Percentiles rank a stretch among this genome's conserved stretches.
These are phyloP conservation scores for Flaveria ramosissima DNA, from an alignment of 129 eudicot species.

Conservation along the genomic window DNA sequence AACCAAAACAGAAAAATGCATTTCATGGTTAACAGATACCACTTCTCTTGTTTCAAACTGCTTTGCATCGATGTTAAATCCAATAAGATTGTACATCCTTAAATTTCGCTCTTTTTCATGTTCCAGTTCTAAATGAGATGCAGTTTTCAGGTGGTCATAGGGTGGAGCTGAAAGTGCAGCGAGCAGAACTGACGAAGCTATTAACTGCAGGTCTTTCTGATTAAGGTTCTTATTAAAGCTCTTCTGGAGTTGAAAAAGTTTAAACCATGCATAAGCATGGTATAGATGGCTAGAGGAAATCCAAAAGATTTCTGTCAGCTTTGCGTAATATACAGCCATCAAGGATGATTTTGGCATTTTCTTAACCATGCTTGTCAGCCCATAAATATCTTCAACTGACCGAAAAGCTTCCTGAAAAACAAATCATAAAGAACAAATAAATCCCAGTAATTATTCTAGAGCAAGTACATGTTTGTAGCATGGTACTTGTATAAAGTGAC, in stretches of 20 bases:
- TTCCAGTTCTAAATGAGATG: conserved; percentile 79
- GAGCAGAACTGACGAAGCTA: conserved; percentile 88
- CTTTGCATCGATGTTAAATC: conserved; percentile 67
- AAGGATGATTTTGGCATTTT: conserved; percentile 83
- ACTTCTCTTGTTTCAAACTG: conserved; percentile 69
- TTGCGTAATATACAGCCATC: conserved; percentile 89
- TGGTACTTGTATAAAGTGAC: background rate
- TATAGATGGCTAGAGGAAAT: conserved; percentile 82
- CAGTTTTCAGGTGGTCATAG: conserved; percentile 55
- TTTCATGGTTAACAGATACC: conserved; percentile 40
- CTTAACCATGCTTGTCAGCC: conserved; percentile 85
- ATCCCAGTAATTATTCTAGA: background rate
- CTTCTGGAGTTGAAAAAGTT: conserved; percentile 82
- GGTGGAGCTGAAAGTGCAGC: conserved; percentile 91
- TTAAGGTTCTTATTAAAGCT: conserved; percentile 82
- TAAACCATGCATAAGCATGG: conserved; percentile 98
- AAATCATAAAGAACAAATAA: background rate
- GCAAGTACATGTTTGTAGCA: background rate
- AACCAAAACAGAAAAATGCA: background rate
- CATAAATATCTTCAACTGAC: conserved; percentile 93
- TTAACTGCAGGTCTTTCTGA: conserved; percentile 90
- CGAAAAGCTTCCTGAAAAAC: conserved; percentile 89
- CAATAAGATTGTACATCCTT: conserved; percentile 80
- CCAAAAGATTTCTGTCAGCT: conserved; percentile 92
- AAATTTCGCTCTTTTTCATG: conserved; percentile 70